Conservation (phyloP, 2,329 filamentous ascomycete species). For the Xylaria digitata region DNA sequence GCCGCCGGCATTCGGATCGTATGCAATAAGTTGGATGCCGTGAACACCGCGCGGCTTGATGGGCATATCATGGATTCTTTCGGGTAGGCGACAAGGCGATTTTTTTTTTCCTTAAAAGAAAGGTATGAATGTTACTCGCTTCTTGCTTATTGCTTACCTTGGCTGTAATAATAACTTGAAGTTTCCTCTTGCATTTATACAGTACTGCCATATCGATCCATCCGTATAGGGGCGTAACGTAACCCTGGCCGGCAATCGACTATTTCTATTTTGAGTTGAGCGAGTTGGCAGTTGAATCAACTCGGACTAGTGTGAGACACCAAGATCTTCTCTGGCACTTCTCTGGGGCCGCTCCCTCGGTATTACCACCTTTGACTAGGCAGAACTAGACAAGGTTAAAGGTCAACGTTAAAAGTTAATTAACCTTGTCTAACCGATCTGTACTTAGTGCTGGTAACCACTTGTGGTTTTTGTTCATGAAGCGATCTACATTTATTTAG, state of each 20-base stretch:
- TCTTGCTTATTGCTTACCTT: background rate
- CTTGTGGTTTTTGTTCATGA: too few species aligned
- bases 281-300: conserved; percentile 19
- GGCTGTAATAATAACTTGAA: background rate
- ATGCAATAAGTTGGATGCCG: conserved; percentile 10
- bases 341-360: conserved; percentile 19
- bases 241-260: conserved; percentile 17
- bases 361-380: conserved; percentile 28
- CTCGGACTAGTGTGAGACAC: conserved; percentile 20
- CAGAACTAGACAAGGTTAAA: background rate
- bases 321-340: conserved; percentile 16
- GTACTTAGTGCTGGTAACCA: background rate
- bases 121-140: background rate
- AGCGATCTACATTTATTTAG: background rate
- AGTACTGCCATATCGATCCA: background rate
- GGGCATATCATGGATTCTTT: background rate
- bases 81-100: background rate
- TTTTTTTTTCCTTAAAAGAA: background rate
- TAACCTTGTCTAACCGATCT: conserved; percentile 10
- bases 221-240: background rate
- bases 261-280: conserved; percentile 27
- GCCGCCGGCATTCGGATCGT: conserved; percentile 30
- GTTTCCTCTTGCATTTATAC: conserved; percentile 18
- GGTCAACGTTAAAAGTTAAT: conserved; percentile 1
- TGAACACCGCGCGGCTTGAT: background rate